phyloP scores from a whole-genome alignment of 768 basidiomycete genomes.

The Mycena latifolia region DNA sequence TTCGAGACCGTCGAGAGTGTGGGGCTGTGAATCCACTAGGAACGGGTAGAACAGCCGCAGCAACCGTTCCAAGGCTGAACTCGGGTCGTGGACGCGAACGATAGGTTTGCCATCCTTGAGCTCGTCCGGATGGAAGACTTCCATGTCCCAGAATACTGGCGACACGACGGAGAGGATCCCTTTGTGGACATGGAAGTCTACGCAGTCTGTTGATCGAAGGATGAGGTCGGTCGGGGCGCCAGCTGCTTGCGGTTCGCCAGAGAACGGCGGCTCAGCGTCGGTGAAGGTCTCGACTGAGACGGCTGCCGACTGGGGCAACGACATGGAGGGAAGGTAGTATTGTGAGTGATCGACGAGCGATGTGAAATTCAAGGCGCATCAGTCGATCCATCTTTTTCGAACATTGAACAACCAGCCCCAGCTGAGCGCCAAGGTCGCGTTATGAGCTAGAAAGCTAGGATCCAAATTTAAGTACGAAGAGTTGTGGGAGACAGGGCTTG shows the following conservation, averaged over 20 bases:
- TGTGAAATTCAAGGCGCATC: no score
- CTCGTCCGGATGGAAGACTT: neutral
- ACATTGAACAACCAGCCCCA: no score
- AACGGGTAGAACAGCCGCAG: conserved; percentile 4
- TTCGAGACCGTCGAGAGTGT: conserved; percentile 3
- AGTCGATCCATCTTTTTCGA: no score
- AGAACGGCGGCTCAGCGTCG: conserved; percentile 3
- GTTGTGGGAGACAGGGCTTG: no score
- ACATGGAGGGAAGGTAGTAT: neutral
- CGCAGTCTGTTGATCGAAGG: neutral
- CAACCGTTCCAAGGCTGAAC: neutral
- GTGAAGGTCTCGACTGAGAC: neutral
- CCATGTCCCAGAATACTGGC: conserved; percentile 9
- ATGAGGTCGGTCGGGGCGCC: conserved; percentile 2
- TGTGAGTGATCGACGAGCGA: no score
- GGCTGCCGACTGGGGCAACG: neutral
- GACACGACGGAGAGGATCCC: neutral
- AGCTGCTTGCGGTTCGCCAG: neutral
- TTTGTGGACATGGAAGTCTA: conserved; percentile 10
- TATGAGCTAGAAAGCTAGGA: no score
- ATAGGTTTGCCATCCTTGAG: neutral
- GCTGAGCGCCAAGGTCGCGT: no score
- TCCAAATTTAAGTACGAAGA: no score
- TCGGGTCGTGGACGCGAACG: neutral
- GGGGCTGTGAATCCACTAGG: neutral